Evolutionary conservation across 192 early-diverging fungal species (phyloP).

Genomic region (Nowakowskiella sp.): DNA sequence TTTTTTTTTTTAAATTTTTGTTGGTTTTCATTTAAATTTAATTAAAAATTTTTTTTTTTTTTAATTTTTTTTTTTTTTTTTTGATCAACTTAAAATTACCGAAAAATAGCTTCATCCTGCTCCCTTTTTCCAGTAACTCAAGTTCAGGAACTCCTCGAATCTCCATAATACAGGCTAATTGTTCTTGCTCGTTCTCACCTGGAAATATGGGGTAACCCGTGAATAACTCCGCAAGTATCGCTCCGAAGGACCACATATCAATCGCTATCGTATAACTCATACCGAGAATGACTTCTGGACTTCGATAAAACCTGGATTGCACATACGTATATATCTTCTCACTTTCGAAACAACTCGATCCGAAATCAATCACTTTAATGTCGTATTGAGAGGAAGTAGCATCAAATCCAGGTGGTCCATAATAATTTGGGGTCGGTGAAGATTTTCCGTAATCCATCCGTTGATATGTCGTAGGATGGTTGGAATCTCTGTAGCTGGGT

Average conservation of each 20-base stretch:
- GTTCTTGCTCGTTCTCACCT: constrained; percentile 95
- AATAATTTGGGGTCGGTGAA: constrained; percentile 9
- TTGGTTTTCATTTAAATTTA: constrained; percentile 44
- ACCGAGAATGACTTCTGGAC: constrained; percentile 94
- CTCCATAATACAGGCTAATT: constrained; percentile 93
- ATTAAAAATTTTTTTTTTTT: too few species aligned
- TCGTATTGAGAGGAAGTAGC: constrained; percentile 24
- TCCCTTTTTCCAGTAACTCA: constrained; percentile 66
- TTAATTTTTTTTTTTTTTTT: constrained; percentile 12
- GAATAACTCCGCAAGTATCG: constrained; percentile 84
- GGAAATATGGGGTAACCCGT: constrained; percentile 88
- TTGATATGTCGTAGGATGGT: constrained; percentile 6
- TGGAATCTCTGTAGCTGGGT: constrained; percentile 23
- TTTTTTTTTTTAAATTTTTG: too few species aligned
- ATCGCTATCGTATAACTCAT: constrained; percentile 80
- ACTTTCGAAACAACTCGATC: constrained; percentile 84
- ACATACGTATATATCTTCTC: constrained; percentile 98
- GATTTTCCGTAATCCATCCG: neutral
- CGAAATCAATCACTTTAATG: constrained; percentile 99
- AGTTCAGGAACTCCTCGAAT: constrained; percentile 70
- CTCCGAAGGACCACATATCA: constrained; percentile 96
- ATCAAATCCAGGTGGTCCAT: constrained; percentile 36
- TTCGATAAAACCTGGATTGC: constrained; percentile 92
- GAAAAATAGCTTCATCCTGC: constrained; percentile 80
- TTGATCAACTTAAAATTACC: constrained; percentile 40